Evolutionary conservation across 106 monocot genomes (phyloP).

Genomic region (Acorus calamus): DNA sequence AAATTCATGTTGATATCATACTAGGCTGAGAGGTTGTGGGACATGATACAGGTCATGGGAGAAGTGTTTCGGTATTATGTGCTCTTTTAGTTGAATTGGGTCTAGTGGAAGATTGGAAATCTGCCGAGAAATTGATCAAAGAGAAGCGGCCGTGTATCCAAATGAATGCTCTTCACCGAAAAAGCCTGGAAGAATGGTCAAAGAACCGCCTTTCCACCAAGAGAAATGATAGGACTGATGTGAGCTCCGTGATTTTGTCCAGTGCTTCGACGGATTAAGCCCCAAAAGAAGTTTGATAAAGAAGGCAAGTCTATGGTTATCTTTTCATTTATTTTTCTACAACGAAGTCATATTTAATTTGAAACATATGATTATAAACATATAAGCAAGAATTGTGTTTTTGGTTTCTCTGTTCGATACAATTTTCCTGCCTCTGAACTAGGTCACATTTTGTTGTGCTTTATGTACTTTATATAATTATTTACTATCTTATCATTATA

Average conservation of each 20-base stretch:
- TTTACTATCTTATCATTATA: too few species aligned
- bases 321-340: too few species aligned
- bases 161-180: conserved; percentile 76
- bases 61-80: conserved; percentile 86
- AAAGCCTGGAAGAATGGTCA: conserved; percentile 83
- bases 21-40: conserved; percentile 2
- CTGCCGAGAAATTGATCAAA: conserved; percentile 66
- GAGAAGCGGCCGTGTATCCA: conserved; percentile 67
- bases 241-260: conserved; percentile 35
- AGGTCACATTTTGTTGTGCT: too few species aligned
- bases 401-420: too few species aligned
- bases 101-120: conserved; percentile 82
- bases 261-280: conserved; percentile 1
- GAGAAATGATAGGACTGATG: conserved; percentile 14
- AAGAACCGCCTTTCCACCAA: conserved; percentile 41
- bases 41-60: conserved; percentile 63
- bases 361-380: too few species aligned
- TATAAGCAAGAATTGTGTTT: too few species aligned
- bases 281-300: too few species aligned
- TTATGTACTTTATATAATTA: too few species aligned
- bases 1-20: not conserved
- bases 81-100: conserved; percentile 71
- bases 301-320: too few species aligned
- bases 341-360: too few species aligned
- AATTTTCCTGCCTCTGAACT: too few species aligned